phyloP scores from a whole-genome alignment of 306 rosid genomes.

The apple (Malus domestica) region DNA sequence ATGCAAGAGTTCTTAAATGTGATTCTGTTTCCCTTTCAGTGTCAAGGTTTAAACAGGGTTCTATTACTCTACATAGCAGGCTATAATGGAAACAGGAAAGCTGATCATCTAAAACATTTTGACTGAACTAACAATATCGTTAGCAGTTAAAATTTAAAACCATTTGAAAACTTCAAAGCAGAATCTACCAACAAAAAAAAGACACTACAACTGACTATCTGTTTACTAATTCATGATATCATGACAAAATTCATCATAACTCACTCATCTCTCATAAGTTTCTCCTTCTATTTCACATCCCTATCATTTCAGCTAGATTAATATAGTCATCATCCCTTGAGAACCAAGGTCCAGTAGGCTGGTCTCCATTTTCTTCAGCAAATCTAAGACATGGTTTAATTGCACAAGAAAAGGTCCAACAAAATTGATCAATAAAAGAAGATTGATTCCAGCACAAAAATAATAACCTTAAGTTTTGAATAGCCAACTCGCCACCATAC shows the following conservation, averaged over 20 bases:
- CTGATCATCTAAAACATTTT: not conserved
- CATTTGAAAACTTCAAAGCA: not conserved
- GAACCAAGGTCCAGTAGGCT: not conserved
- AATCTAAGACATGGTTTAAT: not conserved
- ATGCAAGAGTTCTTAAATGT: too few species aligned
- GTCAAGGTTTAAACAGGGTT: too few species aligned
- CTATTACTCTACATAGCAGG: not conserved
- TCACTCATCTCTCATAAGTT: not conserved
- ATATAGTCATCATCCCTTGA: not conserved
- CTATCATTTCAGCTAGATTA: not conserved
- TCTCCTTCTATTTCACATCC: not conserved
- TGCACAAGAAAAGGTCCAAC: constrained; percentile 4
- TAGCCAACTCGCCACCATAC: constrained; percentile 99
- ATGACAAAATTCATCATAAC: not conserved
- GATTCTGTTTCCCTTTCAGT: too few species aligned
- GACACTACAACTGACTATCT: not conserved
- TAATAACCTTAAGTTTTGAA: constrained; percentile 77
- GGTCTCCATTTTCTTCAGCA: not conserved
- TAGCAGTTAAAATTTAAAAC: not conserved
- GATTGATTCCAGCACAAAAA: not conserved
- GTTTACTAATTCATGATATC: not conserved
- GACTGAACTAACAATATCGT: not conserved
- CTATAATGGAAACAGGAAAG: not conserved
- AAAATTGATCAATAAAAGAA: not conserved
- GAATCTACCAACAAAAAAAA: not conserved